These are phyloP conservation scores for Periconia sp. DNA, from an alignment of 2,329 filamentous ascomycete genomes.

Conservation along the genomic window DNA sequence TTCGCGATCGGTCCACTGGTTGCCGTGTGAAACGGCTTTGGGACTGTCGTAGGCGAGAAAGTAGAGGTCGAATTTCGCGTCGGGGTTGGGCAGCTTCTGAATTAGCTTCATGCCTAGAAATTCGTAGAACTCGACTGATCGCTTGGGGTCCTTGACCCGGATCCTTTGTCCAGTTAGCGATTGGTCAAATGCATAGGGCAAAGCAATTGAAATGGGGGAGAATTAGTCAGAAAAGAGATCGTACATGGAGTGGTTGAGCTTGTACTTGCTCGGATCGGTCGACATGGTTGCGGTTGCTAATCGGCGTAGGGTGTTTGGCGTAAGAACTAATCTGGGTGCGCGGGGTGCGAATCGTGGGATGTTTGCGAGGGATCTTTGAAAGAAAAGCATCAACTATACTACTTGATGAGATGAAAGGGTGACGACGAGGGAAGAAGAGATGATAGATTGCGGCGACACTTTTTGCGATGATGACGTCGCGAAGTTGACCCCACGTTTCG, in stretches of 20 bases:
- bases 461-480: slow-evolving; percentile 5
- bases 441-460: no score
- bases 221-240: no score
- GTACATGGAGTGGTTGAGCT: slow-evolving; percentile 62
- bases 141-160: slow-evolving; percentile 90
- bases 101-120: slow-evolving; percentile 85
- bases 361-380: slow-evolving; percentile 16
- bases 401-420: slow-evolving; percentile 2
- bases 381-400: slow-evolving; percentile 27
- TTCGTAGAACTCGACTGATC: slow-evolving; percentile 85
- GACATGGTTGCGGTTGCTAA: slow-evolving; percentile 56
- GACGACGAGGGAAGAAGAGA: background rate
- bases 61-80: slow-evolving; percentile 92
- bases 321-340: slow-evolving; percentile 10
- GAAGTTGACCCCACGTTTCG: background rate
- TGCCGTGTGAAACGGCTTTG: slow-evolving; percentile 70
- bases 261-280: slow-evolving; percentile 64
- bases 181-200: background rate
- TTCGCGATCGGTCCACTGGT: slow-evolving; percentile 78
- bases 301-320: slow-evolving; percentile 17
- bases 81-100: slow-evolving; percentile 78
- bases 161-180: slow-evolving; percentile 60
- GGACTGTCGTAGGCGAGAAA: slow-evolving; percentile 88
- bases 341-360: slow-evolving; percentile 9
- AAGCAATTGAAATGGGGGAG: background rate